Base-by-base conservation (phyloP, 2,329 filamentous ascomycete genomes). In the Colletotrichum navitas region DNA sequence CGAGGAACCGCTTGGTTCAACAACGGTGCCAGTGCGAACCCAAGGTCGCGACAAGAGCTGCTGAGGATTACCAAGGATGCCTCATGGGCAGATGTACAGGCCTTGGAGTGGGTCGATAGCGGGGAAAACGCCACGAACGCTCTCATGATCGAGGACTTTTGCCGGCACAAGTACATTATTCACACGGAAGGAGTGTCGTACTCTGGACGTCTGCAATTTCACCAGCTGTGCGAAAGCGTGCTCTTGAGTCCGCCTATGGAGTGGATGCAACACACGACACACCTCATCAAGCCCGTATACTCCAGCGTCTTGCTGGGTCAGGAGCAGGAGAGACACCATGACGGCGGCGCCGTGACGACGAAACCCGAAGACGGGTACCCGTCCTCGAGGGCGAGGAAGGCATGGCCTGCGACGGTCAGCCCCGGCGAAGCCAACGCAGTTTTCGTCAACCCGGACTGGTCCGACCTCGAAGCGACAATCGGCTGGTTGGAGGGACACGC, bases 181-280 rank as follows among this genome's bases (percentile, higher is more conserved):
- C 83, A 88, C 76, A 87, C 86, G 8, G 86, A 88, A 78, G 86
- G 86, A 7, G 79, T 88, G n/a, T 83, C 85, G 5, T 88, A 88
- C 78, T 85, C 82, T 65, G 86, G 86, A 1, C 82, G 86, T 16
- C 83, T 88, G 68, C 84, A 84, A 71, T 87, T 84, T 75, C 82
- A 87, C 76, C 85, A 85, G 77, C 82, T 87, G 60, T 88, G 86
- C 76, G 80, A 76, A 12, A 84, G 82, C 73, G 83, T 87, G 0
- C 79, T 87, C 4, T 74, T 88, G 47, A 83, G 83, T 3, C 84
- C 85, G 64, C 85, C 86, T 12, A 76, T 86, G 29, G 80, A 78
- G 32, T 87, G 84, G 82, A 77, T 86, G 77, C 84, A 87, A 80
- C 86, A 87, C 74, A 80, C 83, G 3, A 85, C 84, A 63, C 86